Evolutionary conservation across 306 rosid species (phyloP), one percentile per base, ranked within the genome.

Genomic region (Acacia confusa): DNA sequence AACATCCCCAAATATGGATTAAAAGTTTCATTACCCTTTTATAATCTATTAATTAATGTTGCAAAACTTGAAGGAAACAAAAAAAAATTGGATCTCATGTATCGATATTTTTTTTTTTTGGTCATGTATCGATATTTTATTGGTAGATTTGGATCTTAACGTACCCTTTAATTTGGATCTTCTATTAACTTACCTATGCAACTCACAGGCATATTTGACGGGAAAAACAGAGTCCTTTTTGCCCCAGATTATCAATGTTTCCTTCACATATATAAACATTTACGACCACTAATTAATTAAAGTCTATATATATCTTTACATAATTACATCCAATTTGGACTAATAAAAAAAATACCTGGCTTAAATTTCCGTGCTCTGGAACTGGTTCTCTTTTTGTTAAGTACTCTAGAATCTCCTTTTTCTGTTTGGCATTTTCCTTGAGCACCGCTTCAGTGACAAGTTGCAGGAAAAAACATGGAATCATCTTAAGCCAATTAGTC

Each of bases 161-260:
- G 6, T 36, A 36, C 40, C 40, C 40, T 36, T 36, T 36, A 36
- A 36, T 36, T 36, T 5, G 6, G 6, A 7, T 6, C 40, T 6
- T 36, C 1, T 36, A 6, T 6, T 6, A 36, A 47, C 30, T 25
- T 63, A 86, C 85, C 89, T 86, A 4, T 86, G 77, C 86, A 88
- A 41, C 45, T 81, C 78, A 74, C 81, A 78, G 34, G 77, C 86
- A 47, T 66, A 45, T 64, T 4, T 40, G 24, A 88, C 17, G 9
- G 87, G 89, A 60, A 83, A 85, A 32, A 86, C 52, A 3, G 27
- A 27, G 52, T 88, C 89, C 70, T 81, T 74, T 55, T 88, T 85
- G 40, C 91, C 91, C 86, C 91, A 84, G 36, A 86, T 43, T 48
- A 88, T 58, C 52, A 88, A 83, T n/a, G 85, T 83, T 79, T 84